Conservation (phyloP, 169 alveolate species). For the Eimeria brunetti region DNA sequence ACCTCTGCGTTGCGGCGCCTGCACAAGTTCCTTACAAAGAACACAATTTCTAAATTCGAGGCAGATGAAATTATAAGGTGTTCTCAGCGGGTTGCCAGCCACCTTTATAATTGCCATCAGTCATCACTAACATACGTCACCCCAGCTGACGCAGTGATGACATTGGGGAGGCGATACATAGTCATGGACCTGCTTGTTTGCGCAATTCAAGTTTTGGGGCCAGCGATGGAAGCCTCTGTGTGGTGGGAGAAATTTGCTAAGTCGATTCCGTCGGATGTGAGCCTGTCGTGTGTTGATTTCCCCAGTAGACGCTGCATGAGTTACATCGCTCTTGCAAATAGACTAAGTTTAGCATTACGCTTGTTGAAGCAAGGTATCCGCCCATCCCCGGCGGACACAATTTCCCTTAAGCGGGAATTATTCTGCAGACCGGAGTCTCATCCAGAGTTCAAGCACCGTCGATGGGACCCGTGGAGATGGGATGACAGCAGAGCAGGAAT, state of each 20-base stretch:
- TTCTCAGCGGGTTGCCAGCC: neutral
- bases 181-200: neutral
- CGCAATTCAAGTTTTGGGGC: constrained; percentile 1
- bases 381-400: neutral
- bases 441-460: neutral
- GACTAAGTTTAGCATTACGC: neutral
- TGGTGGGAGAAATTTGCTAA: neutral
- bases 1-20: no score
- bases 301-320: neutral
- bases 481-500: neutral
- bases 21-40: no score
- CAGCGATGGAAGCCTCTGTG: neutral
- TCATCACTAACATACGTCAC: neutral
- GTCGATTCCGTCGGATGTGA: neutral
- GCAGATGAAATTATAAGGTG: neutral
- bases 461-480: neutral
- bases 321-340: neutral
- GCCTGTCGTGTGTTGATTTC: no score
- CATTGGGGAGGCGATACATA: neutral
- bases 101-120: neutral
- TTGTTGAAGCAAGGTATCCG: neutral
- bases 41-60: neutral
- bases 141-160: neutral
- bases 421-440: neutral
- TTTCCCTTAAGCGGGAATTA: neutral